Base-by-base conservation (phyloP, 1,284 basidiomycete species). In the Fomitopsis pinicola region DNA sequence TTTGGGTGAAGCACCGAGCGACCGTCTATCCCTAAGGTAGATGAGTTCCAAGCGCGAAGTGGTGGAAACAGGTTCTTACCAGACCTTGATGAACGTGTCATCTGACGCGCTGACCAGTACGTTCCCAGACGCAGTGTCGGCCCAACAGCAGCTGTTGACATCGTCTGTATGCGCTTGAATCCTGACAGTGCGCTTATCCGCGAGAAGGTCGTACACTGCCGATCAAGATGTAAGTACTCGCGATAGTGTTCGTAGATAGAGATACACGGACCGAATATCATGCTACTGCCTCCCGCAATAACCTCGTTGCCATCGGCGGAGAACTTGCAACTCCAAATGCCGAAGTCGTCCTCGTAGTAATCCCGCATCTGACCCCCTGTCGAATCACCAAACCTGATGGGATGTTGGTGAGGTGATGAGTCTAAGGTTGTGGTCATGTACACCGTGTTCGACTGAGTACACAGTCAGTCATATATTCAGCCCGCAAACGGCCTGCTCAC, bases 121-220 rank as follows among this genome's bases (percentile, higher is more conserved):
- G 71, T 99, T 98, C 22, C 95, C 94, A 17, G 92, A 95, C 0
- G 87, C 85, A 35, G 89, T 88, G 71, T 98, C 95, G 2, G 96
- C 95, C 87, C 95, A 98, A 68, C 93, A 95, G 64, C 96, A 97
- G 53, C 93, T 96, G 68, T 99, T 99, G 46, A 98, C 92, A 72
- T 99, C 97, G 69, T 95, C 89, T 0, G 77, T 73, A 71, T 99
- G 97, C 0, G 94, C 97, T 15, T 77, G 69, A 17, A 99, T 95
- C 66, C 87, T 91, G 19, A 98, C 87, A 0, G 91, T 89, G 55
- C 93, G 83, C 62, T 82, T 80, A 65, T 94, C 82, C 3, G 91
- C 86, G 64, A 94, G 77, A 55, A 99, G 83, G 75, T 99, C 97
- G 72, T 97, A 98, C 0, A 97, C 94, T 93, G 73, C 64, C 30